Conservation (phyloP, 2,329 filamentous ascomycete species). For the Orbilia ellipsospora region DNA sequence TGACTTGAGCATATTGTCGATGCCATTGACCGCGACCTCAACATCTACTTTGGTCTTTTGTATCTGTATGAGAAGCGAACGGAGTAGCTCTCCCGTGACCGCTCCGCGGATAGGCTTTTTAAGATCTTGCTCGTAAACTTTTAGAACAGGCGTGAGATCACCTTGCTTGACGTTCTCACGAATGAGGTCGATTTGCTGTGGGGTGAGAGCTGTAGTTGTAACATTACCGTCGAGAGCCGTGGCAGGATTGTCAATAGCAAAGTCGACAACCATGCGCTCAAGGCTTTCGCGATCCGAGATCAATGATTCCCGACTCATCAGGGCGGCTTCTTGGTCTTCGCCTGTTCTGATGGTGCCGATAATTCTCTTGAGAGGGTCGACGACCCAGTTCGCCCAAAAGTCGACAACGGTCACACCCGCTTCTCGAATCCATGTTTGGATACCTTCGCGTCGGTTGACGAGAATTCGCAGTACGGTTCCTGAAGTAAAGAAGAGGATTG, state of each 20-base stretch:
- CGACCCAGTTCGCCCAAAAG: slow-evolving; percentile 96
- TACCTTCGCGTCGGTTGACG: slow-evolving; percentile 78
- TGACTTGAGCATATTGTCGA: slow-evolving; percentile 92
- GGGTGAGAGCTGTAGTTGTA: slow-evolving; percentile 68
- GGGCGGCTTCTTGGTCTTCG: slow-evolving; percentile 89
- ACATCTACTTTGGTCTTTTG: slow-evolving; percentile 99
- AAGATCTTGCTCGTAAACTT: slow-evolving; percentile 89
- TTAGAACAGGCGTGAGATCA: slow-evolving; percentile 89
- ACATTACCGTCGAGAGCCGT: slow-evolving; percentile 64
- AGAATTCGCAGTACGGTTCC: slow-evolving; percentile 86
- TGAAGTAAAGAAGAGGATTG: slow-evolving; percentile 79
- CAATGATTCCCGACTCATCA: slow-evolving; percentile 94
- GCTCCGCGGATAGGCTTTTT: slow-evolving; percentile 83
- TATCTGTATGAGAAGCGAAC: slow-evolving; percentile 92
- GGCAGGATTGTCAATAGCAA: slow-evolving; percentile 83
- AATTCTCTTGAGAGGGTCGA: slow-evolving; percentile 84
- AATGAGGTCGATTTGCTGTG: slow-evolving; percentile 78
- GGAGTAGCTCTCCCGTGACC: slow-evolving; percentile 84
- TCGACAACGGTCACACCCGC: slow-evolving; percentile 82
- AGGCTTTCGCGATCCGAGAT: slow-evolving; percentile 89
- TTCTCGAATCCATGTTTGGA: slow-evolving; percentile 81
- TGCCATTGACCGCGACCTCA: slow-evolving; percentile 93
- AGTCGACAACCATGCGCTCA: slow-evolving; percentile 98
- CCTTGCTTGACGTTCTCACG: slow-evolving; percentile 85
- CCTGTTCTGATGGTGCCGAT: slow-evolving; percentile 94